Conservation (phyloP, 805 yeast species). For the Candida arabinofermentans region DNA sequence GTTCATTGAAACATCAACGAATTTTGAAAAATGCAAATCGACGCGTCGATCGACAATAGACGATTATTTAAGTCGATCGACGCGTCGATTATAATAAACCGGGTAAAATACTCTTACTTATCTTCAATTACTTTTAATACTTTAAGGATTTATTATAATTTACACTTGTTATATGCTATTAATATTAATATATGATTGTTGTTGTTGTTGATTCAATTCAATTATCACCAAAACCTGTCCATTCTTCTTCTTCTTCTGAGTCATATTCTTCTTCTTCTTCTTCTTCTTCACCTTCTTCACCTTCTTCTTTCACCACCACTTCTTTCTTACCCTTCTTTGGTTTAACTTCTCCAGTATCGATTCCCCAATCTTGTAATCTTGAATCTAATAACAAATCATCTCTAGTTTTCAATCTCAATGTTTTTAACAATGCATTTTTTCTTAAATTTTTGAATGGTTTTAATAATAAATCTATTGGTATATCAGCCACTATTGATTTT, state of each 20-base stretch:
- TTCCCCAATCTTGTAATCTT: constrained; percentile 64
- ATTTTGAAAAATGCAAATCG: neutral
- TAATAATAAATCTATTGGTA: constrained; percentile 55
- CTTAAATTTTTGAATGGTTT: constrained; percentile 56
- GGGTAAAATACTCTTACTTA: neutral
- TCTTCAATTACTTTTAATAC: neutral
- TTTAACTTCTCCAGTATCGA: constrained; percentile 28
- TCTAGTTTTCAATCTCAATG: constrained; percentile 58
- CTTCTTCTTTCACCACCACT: constrained; percentile 6
- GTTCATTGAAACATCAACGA: neutral
- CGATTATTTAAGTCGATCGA: neutral
- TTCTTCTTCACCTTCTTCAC: constrained; percentile 26
- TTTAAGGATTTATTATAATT: neutral
- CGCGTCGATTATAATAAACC: neutral
- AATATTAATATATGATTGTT: neutral
- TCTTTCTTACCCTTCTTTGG: constrained; percentile 13
- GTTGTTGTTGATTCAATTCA: neutral
- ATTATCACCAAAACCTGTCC: constrained; percentile 29
- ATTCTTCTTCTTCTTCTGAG: constrained; percentile 20
- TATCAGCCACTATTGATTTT: constrained; percentile 34
- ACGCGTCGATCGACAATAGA: too few relatives aligned
- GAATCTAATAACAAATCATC: constrained; percentile 65
- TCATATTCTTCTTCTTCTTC: constrained; percentile 18
- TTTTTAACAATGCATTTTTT: constrained; percentile 49
- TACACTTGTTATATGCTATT: too few relatives aligned